These are phyloP conservation scores for Thalia dealbata DNA, from an alignment of 176 grass and related monocot species.

Conservation along the genomic window DNA sequence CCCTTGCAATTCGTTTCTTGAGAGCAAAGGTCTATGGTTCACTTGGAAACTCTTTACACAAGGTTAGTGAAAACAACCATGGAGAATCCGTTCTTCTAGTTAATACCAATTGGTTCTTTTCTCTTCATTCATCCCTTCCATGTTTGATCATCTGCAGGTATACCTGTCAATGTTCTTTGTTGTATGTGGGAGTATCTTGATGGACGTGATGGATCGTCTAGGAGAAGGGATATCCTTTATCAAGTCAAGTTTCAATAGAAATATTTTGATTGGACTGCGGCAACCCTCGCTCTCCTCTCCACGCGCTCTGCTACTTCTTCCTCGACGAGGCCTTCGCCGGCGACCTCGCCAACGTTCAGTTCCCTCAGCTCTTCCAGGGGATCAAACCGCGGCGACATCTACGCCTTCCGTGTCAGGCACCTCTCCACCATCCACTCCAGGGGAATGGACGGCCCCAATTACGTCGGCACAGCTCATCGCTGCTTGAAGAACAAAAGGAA, in stretches of 20 bases:
- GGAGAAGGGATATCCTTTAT: constrained; percentile 54
- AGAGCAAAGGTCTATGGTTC: constrained; percentile 54
- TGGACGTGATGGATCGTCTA: constrained; percentile 47
- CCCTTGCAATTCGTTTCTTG: constrained; percentile 51
- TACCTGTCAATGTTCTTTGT: not conserved
- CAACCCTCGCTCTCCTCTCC: constrained; percentile 23
- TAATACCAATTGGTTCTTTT: not conserved
- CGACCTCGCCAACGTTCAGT: constrained; percentile 32
- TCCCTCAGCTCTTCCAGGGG: constrained; percentile 34
- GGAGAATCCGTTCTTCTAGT: not conserved
- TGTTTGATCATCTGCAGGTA: not conserved
- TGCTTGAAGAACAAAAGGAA: too few species aligned
- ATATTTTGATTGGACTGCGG: not conserved
- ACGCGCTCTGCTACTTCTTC: constrained; percentile 36
- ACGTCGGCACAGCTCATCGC: constrained; percentile 17
- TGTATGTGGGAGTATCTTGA: constrained; percentile 55
- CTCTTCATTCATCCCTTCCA: not conserved
- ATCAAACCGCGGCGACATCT: constrained; percentile 31
- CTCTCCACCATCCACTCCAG: constrained; percentile 2
- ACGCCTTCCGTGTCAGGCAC: constrained; percentile 10
- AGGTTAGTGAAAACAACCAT: constrained; percentile 17
- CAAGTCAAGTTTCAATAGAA: constrained; percentile 13
- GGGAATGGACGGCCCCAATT: constrained; percentile 31
- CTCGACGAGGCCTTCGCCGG: constrained; percentile 15
- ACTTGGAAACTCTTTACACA: constrained; percentile 79